Evolutionary conservation across 1,139 yeast genomes (phyloP).

Genomic region (Candida sanyaensis): DNA sequence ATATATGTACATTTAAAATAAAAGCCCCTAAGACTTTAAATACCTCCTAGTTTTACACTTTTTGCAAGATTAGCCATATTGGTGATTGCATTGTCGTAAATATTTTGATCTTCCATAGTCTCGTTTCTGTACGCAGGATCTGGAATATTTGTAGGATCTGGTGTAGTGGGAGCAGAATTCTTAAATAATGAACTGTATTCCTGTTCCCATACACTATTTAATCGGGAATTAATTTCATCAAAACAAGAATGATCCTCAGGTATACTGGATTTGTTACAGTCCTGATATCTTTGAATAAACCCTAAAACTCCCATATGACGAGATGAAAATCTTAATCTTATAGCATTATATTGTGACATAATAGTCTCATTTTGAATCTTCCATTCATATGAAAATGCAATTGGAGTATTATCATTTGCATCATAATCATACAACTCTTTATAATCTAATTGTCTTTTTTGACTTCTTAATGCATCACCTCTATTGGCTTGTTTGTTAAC

Average conservation of each 20-base stretch:
- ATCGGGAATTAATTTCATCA: conserved; percentile 15
- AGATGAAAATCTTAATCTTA: conserved; percentile 38
- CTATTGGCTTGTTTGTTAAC: conserved; percentile 23
- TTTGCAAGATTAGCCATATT: conserved; percentile 12
- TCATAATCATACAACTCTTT: conserved; percentile 30
- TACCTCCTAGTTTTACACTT: conserved; percentile 8
- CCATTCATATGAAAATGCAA: conserved; percentile 20
- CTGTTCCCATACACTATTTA: conserved; percentile 15
- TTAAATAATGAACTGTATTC: conserved; percentile 11
- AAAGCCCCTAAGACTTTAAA: background rate
- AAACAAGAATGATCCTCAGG: conserved; percentile 3
- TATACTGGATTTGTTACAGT: background rate
- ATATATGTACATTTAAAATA: background rate
- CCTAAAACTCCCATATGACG: conserved; percentile 21
- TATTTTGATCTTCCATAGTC: conserved; percentile 5
- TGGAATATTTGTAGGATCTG: background rate
- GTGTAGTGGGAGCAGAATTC: background rate
- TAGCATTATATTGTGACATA: conserved; percentile 37
- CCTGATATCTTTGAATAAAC: conserved; percentile 15
- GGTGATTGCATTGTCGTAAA: background rate
- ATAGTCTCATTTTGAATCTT: conserved; percentile 43
- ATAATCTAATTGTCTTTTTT: conserved; percentile 38
- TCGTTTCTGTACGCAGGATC: background rate
- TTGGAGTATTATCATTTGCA: background rate
- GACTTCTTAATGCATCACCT: conserved; percentile 27